Base-by-base conservation (phyloP, 78 protist species). In the Dictyostelium purpureum region DNA sequence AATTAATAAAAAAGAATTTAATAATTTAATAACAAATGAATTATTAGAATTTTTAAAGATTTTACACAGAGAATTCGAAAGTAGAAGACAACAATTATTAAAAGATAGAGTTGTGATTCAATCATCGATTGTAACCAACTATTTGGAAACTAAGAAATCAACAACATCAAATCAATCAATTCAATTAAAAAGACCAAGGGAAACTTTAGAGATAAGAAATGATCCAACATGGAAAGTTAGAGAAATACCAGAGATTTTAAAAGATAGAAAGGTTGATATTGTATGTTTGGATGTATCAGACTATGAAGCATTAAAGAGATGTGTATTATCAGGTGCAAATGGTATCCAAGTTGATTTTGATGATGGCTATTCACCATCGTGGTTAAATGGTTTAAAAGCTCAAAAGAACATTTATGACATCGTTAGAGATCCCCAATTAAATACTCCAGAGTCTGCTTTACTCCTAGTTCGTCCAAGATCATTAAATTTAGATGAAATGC, bases 381-480 rank as follows among this genome's bases (percentile, higher is more conserved):
- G 94, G 94, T 26, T 37, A 42, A 95, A 95, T 33, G 61, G 38
- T 21, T 21, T 79, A 18, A 21, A 31, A 16, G 82, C 95, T 4
- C 95, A 89, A 47, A 18, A 18, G 18, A 88, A 81, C 14, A 19
- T 95, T 21, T 63, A 69, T 18, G 61, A 43, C 24, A 83, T 93
- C 42, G 71, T 89, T 11, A 18, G n/a, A 51, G 76, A 42, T n/a
- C 11, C 11, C 14, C 2, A 26, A 38, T 42, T 40, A 26, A 35
- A 69, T 40, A 26, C 6, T n/a, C 56, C 67, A 2, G 57, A 79
- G 21, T 40, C 42, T 37, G 91, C 97, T 21, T 49, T 88, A 6
- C 65, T 95, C 28, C n/a, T 95, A 2, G 51, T 87, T 16, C 76
- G 97, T 28, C 97, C 97, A 26, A 70, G 97, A 14, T 88, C 94